phyloP scores from a whole-genome alignment of 306 rosid species.

The Acacia melanoxylon region DNA sequence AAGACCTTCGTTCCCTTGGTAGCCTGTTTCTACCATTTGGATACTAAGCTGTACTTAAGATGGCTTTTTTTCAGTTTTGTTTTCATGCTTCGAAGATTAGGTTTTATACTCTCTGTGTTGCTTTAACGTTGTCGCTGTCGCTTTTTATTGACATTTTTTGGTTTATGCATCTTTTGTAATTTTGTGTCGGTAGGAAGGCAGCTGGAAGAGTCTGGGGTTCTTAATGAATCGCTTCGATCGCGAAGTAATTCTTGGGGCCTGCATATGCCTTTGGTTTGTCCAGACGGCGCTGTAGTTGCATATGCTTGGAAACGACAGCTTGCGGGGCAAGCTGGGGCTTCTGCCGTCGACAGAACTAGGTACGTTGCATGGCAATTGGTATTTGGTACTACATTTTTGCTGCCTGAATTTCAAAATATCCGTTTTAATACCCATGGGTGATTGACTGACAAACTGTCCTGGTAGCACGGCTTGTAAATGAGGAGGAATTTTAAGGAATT shows the following conservation, averaged over 20 bases:
- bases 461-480: background rate
- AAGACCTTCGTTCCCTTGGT: slow-evolving; percentile 84
- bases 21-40: background rate
- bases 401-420: background rate
- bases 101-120: slow-evolving; percentile 18
- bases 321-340: slow-evolving; percentile 95
- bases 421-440: background rate
- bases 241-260: slow-evolving; percentile 90
- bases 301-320: slow-evolving; percentile 96
- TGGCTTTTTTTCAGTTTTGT: background rate
- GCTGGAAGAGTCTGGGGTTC: slow-evolving; percentile 85
- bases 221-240: slow-evolving; percentile 70
- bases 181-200: slow-evolving; percentile 63
- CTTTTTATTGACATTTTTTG: background rate
- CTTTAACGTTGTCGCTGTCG: background rate
- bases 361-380: slow-evolving; percentile 29
- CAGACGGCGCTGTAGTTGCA: slow-evolving; percentile 92
- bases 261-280: slow-evolving; percentile 96
- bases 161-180: slow-evolving; percentile 1
- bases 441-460: background rate
- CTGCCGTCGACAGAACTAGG: slow-evolving; percentile 90
- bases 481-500: background rate
- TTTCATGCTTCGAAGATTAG: slow-evolving; percentile 18
- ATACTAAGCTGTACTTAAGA: background rate
- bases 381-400: background rate